Evolutionary conservation across 1,139 yeast genomes (phyloP).

Genomic region (Debaryomyces fabryi): DNA sequence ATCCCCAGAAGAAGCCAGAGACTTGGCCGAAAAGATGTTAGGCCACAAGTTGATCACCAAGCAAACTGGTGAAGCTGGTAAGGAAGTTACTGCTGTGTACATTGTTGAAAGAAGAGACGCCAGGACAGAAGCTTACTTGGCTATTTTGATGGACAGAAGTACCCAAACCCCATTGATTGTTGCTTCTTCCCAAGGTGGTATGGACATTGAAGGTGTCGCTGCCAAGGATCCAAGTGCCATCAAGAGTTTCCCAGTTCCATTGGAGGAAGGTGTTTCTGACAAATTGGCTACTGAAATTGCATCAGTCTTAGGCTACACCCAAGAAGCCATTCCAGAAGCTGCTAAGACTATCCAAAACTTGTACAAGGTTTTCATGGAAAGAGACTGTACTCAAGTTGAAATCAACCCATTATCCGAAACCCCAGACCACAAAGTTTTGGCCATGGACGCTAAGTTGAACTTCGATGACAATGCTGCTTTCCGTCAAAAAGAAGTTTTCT

Average conservation of each 20-base stretch:
- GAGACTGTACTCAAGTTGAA: constrained; percentile 97
- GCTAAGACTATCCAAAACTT: constrained; percentile 85
- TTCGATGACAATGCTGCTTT: constrained; percentile 95
- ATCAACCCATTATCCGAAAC: constrained; percentile 98
- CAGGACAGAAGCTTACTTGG: constrained; percentile 91
- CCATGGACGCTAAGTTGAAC: constrained; percentile 99
- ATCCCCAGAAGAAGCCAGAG: constrained; percentile 84
- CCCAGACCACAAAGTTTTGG: constrained; percentile 83
- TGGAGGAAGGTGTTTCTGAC: constrained; percentile 80
- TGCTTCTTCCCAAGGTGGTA: constrained; percentile 98
- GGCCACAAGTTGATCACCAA: constrained; percentile 93
- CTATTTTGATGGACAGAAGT: constrained; percentile 92
- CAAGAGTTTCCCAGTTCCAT: constrained; percentile 81
- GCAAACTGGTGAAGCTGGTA: constrained; percentile 98
- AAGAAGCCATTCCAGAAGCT: constrained; percentile 80
- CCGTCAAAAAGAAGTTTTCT: constrained; percentile 93
- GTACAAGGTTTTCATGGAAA: constrained; percentile 84
- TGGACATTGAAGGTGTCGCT: constrained; percentile 99
- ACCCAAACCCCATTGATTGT: constrained; percentile 90
- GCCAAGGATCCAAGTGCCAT: constrained; percentile 89
- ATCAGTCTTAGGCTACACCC: constrained; percentile 76
- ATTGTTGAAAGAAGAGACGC: constrained; percentile 94
- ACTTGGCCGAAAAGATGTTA: constrained; percentile 87
- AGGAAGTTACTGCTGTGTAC: constrained; percentile 95
- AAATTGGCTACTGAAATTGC: constrained; percentile 78